These are phyloP conservation scores for Pseudocercospora vitis DNA, from an alignment of 2,329 filamentous ascomycete species.

Conservation along the genomic window DNA sequence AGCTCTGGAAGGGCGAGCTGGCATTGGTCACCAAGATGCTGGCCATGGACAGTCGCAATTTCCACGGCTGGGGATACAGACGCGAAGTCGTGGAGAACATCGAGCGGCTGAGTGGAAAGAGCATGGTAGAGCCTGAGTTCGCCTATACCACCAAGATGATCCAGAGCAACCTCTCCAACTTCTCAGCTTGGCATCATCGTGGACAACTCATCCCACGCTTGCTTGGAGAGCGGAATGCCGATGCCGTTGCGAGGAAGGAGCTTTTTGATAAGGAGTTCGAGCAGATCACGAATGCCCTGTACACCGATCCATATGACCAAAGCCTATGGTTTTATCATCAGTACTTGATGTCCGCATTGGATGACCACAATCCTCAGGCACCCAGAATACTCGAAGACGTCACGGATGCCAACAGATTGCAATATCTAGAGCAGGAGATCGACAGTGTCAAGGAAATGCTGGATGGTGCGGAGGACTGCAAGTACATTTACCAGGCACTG, in stretches of 20 bases:
- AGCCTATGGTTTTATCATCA: conserved; percentile 97
- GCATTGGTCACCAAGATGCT: conserved; percentile 85
- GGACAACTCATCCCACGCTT: conserved; percentile 78
- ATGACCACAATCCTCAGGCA: conserved; percentile 54
- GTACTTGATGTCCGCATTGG: conserved; percentile 69
- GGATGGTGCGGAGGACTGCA: conserved; percentile 66
- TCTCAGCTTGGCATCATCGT: conserved; percentile 93
- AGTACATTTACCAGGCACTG: conserved; percentile 87
- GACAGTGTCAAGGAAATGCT: conserved; percentile 70
- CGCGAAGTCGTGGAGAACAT: conserved; percentile 74
- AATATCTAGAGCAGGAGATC: conserved; percentile 69
- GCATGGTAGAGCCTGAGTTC: conserved; percentile 76
- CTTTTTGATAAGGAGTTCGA: conserved; percentile 78
- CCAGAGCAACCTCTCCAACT: conserved; percentile 81
- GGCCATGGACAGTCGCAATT: conserved; percentile 80
- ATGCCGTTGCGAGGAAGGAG: conserved; percentile 59
- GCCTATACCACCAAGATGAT: conserved; percentile 91
- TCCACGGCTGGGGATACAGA: conserved; percentile 94
- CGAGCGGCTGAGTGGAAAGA: conserved; percentile 54
- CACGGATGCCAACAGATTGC: conserved; percentile 59
- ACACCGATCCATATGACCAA: conserved; percentile 89
- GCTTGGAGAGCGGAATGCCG: conserved; percentile 68
- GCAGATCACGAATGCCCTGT: conserved; percentile 74
- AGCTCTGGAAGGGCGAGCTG: conserved; percentile 82
- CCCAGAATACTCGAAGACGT: conserved; percentile 62